A percentile compares a stretch with the other conserved stretches of the same genome.
phyloP scores from a whole-genome alignment of 2,329 filamentous ascomycete genomes.

The Alternaria arbusti region DNA sequence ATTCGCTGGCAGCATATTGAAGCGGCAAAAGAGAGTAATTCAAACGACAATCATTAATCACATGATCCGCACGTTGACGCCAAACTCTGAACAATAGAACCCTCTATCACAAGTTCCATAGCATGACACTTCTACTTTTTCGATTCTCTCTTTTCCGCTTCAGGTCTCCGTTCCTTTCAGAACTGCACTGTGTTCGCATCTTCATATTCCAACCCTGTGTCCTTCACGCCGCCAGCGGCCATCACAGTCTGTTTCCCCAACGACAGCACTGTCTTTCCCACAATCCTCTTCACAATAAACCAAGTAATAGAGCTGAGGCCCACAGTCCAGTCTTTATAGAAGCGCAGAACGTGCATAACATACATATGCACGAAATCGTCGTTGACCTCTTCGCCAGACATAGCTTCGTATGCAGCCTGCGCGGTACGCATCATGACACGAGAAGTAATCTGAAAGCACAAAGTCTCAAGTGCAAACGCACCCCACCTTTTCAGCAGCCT shows the following conservation, averaged over 20 bases:
- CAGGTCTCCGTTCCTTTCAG: not conserved
- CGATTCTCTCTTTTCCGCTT: no score
- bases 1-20: not conserved
- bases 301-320: not conserved
- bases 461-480: no score
- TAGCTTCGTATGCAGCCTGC: not conserved
- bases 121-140: rapidly evolving
- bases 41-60: not conserved
- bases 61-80: not conserved
- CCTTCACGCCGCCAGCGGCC: not conserved
- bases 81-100: not conserved
- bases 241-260: not conserved
- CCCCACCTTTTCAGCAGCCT: not conserved
- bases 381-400: not conserved
- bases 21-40: no score
- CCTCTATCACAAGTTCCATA: not conserved
- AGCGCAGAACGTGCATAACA: not conserved
- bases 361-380: not conserved
- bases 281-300: not conserved
- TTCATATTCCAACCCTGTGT: not conserved
- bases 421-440: not conserved
- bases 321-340: not conserved
- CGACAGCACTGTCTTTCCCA: not conserved
- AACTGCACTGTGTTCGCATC: not conserved
- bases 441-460: not conserved